These are phyloP conservation scores for Metroxylon sagu DNA, from an alignment of 176 grass and related monocot species.

Conservation along the genomic window DNA sequence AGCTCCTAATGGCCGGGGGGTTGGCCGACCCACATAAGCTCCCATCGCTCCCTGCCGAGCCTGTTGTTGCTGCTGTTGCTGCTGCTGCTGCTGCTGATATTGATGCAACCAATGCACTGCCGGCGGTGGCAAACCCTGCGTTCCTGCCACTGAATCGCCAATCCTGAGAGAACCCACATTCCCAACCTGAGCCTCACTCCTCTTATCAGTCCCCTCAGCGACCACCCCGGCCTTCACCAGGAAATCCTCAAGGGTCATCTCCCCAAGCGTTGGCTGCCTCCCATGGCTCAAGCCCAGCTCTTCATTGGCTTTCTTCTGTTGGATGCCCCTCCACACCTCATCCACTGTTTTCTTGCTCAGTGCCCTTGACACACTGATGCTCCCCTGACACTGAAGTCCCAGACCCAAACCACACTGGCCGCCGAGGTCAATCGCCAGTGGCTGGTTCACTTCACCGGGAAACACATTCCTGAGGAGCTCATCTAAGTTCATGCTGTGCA, in stretches of 20 bases:
- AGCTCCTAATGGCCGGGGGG: not conserved
- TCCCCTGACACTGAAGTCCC: not conserved
- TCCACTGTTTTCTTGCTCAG: conserved; percentile 19
- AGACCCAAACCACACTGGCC: not conserved
- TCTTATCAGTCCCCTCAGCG: not conserved
- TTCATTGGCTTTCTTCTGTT: not conserved
- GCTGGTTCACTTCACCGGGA: not conserved
- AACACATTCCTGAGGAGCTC: conserved; percentile 18
- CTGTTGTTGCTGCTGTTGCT: conserved; percentile 7
- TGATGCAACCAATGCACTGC: conserved; percentile 7
- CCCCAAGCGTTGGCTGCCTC: not conserved
- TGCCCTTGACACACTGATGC: not conserved
- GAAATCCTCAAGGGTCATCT: conserved; percentile 25
- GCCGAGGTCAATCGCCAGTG: not conserved
- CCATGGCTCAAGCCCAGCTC: not conserved
- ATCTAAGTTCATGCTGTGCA: conserved; percentile 22
- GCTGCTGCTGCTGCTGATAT: conserved; percentile 8
- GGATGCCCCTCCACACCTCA: conserved; percentile 19
- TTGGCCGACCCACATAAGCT: not conserved
- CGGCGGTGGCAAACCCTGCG: not conserved
- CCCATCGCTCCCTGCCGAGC: not conserved
- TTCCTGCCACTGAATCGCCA: not conserved
- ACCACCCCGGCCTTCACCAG: conserved; percentile 4
- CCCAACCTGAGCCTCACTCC: not conserved
- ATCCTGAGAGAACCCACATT: no score